These are phyloP conservation scores for Penicillium sp. DNA, from an alignment of 2,329 filamentous ascomycete genomes.

Conservation along the genomic window DNA sequence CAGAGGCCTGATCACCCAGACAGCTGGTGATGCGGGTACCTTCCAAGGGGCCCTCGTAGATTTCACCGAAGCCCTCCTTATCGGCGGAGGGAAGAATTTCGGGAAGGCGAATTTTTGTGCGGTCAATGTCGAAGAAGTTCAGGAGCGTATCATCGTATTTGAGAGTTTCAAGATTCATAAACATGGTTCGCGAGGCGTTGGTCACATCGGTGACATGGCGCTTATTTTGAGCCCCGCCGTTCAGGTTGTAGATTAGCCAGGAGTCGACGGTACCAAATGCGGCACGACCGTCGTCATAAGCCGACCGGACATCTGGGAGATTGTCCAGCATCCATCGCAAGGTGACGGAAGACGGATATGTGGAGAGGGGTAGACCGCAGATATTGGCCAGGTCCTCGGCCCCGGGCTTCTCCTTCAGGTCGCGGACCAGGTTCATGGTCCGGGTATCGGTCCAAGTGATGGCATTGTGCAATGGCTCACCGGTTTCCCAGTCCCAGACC, in stretches of 20 bases:
- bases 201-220: constrained; percentile 83
- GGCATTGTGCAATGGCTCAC: constrained; percentile 79
- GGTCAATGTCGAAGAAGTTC: constrained; percentile 77
- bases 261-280: constrained; percentile 87
- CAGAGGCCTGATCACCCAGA: constrained; percentile 83
- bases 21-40: constrained; percentile 80
- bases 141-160: constrained; percentile 79
- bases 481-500: constrained; percentile 80
- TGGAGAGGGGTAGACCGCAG: constrained; percentile 83
- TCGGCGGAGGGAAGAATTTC: constrained; percentile 83
- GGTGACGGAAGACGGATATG: constrained; percentile 86
- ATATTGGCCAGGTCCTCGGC: constrained; percentile 71
- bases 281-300: constrained; percentile 75
- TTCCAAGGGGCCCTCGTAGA: constrained; percentile 68
- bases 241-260: constrained; percentile 82
- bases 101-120: constrained; percentile 73
- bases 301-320: constrained; percentile 68
- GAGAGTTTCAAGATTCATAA: constrained; percentile 83
- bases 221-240: constrained; percentile 69
- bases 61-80: constrained; percentile 69
- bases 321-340: constrained; percentile 81
- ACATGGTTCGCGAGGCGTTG: constrained; percentile 91
- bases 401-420: constrained; percentile 70
- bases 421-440: constrained; percentile 74
- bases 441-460: constrained; percentile 91